phyloP scores from a whole-genome alignment of 495 filamentous ascomycete species.

The Aspergillus diversus region DNA sequence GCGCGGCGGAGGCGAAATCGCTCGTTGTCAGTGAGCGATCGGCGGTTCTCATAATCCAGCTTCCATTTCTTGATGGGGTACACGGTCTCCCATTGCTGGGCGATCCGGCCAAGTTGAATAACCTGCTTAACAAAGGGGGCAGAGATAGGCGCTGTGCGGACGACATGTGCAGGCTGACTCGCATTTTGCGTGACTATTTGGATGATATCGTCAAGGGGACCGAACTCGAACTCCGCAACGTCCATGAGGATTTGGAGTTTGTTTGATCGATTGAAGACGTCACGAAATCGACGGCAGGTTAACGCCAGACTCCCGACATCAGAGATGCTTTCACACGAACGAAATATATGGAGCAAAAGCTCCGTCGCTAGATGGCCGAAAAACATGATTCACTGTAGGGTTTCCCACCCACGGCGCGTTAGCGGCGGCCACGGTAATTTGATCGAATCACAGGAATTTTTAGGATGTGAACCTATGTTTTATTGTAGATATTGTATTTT shows the following conservation, averaged over 20 bases:
- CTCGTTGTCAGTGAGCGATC: slow-evolving; percentile 61
- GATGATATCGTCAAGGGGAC: slow-evolving; percentile 62
- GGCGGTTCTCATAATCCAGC: slow-evolving; percentile 60
- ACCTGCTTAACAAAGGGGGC: slow-evolving; percentile 60
- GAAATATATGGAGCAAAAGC: slow-evolving; percentile 63
- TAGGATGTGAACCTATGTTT: slow-evolving; percentile 10
- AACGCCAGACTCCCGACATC: slow-evolving; percentile 58
- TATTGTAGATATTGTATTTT: background rate
- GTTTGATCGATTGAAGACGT: slow-evolving; percentile 54
- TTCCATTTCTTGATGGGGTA: slow-evolving; percentile 74
- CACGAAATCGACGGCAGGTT: slow-evolving; percentile 58
- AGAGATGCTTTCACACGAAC: slow-evolving; percentile 52
- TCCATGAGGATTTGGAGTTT: slow-evolving; percentile 56
- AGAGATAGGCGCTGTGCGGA: slow-evolving; percentile 51
- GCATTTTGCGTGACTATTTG: slow-evolving; percentile 62
- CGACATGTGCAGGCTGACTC: slow-evolving; percentile 57
- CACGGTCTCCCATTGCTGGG: slow-evolving; percentile 65
- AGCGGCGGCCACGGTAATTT: slow-evolving; percentile 11
- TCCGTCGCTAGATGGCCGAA: slow-evolving; percentile 62
- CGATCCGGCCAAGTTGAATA: slow-evolving; percentile 58
- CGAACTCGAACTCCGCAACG: slow-evolving; percentile 60
- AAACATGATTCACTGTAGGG: slow-evolving; percentile 38
- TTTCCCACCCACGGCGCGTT: slow-evolving; percentile 16
- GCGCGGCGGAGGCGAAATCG: slow-evolving; percentile 63
- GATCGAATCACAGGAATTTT: too few relatives aligned